Conservation (phyloP, 2,329 filamentous ascomycete genomes). For the Nannizzia gypsea region DNA sequence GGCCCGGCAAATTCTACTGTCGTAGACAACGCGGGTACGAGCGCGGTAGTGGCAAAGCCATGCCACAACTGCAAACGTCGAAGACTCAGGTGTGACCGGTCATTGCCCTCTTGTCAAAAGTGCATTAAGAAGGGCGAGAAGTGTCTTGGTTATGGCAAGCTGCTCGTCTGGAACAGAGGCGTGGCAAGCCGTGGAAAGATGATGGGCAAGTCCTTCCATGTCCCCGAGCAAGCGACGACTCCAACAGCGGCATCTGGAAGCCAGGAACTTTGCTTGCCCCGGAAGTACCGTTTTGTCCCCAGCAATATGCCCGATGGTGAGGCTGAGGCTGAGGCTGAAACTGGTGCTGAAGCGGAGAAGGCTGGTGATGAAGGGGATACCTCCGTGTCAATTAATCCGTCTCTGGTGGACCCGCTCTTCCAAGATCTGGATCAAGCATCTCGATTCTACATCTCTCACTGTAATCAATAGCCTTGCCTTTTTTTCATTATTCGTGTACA, state of each 20-base stretch:
- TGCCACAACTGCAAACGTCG: slow-evolving; percentile 36
- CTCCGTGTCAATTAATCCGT: background rate
- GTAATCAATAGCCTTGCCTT: slow-evolving; percentile 17
- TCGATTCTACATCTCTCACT: slow-evolving; percentile 38
- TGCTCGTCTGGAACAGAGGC: slow-evolving; percentile 33
- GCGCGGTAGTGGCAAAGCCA: slow-evolving; percentile 3
- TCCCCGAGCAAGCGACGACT: slow-evolving; percentile 7
- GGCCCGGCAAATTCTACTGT: background rate
- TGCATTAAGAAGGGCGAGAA: slow-evolving; percentile 33
- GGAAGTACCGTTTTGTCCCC: slow-evolving; percentile 2
- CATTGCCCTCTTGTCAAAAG: slow-evolving; percentile 32
- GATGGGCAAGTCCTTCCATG: slow-evolving; percentile 43
- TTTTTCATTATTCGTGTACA: background rate
- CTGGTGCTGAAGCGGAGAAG: too few species aligned
- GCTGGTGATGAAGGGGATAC: too few species aligned
- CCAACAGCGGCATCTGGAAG: background rate
- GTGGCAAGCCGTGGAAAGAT: slow-evolving; percentile 37
- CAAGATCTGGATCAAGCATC: slow-evolving; percentile 35
- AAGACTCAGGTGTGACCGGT: slow-evolving; percentile 35
- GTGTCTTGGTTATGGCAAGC: slow-evolving; percentile 34
- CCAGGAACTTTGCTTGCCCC: background rate
- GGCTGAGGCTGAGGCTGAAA: background rate
- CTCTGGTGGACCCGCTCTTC: slow-evolving; percentile 33
- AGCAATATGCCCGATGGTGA: background rate
- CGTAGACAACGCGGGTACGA: background rate